A percentile compares a stretch with the other conserved stretches of the same genome.
Conservation (phyloP, 202 grass and related monocot genomes). For the Hordeum pubiflorum region DNA sequence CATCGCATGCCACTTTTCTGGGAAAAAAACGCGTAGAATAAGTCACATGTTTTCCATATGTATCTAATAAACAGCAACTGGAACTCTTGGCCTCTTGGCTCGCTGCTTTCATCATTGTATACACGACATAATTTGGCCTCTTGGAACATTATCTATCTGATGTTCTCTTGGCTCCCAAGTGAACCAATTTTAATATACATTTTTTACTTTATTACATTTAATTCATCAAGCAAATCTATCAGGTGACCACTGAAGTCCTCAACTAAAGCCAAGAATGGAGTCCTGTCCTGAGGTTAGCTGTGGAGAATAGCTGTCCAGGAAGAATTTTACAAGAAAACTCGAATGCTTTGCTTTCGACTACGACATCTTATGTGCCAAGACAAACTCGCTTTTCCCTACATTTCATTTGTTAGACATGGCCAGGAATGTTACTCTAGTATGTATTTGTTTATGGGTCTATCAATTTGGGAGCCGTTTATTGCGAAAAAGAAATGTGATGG, state of each 20-base stretch:
- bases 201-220: not conserved
- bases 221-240: not conserved
- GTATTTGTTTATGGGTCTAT: not conserved
- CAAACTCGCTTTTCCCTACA: not conserved
- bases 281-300: not conserved
- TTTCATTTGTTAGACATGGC: not conserved
- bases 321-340: not conserved
- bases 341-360: not conserved
- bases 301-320: not conserved
- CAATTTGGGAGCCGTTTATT: not conserved
- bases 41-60: not conserved
- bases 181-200: not conserved
- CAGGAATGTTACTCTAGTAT: not conserved
- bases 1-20: conserved; percentile 69
- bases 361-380: not conserved
- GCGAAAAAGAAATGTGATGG: not conserved
- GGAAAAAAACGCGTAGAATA: not conserved
- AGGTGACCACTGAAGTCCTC: not conserved
- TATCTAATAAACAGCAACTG: not conserved
- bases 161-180: not conserved
- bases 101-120: not conserved
- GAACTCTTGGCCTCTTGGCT: no score
- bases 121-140: not conserved
- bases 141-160: not conserved
- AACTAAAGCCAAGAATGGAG: not conserved